Base-by-base conservation (phyloP, 768 basidiomycete genomes). In the Dendrothele bispora region DNA sequence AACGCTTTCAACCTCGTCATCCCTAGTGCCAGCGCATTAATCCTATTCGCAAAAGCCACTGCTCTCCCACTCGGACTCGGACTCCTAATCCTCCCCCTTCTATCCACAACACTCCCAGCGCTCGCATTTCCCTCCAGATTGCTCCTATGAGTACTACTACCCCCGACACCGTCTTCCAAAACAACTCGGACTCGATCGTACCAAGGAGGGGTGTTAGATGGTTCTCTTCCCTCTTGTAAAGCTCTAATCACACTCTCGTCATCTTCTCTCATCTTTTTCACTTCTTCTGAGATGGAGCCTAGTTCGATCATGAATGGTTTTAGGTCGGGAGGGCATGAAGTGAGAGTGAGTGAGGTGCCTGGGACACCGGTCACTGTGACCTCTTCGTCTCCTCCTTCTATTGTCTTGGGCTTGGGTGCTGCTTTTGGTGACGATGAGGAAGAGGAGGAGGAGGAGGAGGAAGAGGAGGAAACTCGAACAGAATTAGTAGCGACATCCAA, bases 1-100 rank as follows among this genome's bases (percentile, higher is more conserved):
- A 94, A 94, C 40, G 86, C 80, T 49, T 71, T 74, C 46, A 94
- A 64, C 58, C 70, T 74, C 39, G 84, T 88, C 77, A 93, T 80
- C 1, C 71, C 75, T 53, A 94, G 57, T 51, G 85, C 84, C 11
- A 93, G 72, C 18, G 74, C 78, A 62, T 91, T 92, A 42, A 93
- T 79, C 48, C 86, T 64, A 61, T 92, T 93, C 22, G 85, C 77
- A 61, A 94, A 86, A 36, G 79, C 71, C 47, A 89, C 80, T 7
- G 84, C 82, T 10, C 78, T 66, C 3, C 86, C 88, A 49, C 85
- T 77, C 0, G 80, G 67, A 50, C 82, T 88, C n/a, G n/a, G n/a
- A n/a, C n/a, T n/a, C n/a, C n/a, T n/a, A n/a, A n/a, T n/a, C n/a
- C n/a, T n/a, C n/a, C n/a, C n/a, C 59, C 74, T 62, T 55, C 74